Conservation (phyloP, 805 yeast species). For the Nakazawaea wickerhamii region DNA sequence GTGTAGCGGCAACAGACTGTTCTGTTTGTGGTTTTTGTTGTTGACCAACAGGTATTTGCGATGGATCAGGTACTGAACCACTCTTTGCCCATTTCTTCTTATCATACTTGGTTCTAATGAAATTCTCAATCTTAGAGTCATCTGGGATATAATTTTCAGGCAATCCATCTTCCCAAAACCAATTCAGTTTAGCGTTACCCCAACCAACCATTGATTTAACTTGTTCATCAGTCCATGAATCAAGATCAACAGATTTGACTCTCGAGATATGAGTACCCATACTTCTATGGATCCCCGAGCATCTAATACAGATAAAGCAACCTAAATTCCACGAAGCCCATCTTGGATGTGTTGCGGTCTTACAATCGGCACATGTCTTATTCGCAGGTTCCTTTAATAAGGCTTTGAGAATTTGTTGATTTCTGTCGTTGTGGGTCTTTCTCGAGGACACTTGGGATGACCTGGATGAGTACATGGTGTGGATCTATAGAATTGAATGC, state of each 20-base stretch:
- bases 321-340: conserved; percentile 99
- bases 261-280: conserved; percentile 94
- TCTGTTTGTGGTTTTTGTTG: neutral
- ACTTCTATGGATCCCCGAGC: conserved; percentile 93
- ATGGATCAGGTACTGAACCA: conserved; percentile 55
- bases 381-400: conserved; percentile 75
- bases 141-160: conserved; percentile 73
- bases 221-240: conserved; percentile 95
- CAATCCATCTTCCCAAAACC: conserved; percentile 77
- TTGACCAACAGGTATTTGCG: conserved; percentile 23
- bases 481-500: too few species aligned
- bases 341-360: conserved; percentile 82
- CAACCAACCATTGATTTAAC: conserved; percentile 73
- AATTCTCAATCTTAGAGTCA: conserved; percentile 78
- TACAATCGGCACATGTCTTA: conserved; percentile 86
- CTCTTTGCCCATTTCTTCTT: conserved; percentile 77
- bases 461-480: neutral
- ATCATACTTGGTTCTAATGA: conserved; percentile 89
- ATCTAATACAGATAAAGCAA: conserved; percentile 85
- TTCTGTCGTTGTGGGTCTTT: conserved; percentile 34
- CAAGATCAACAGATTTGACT: conserved; percentile 91
- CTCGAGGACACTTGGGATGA: conserved; percentile 8
- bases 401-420: conserved; percentile 67
- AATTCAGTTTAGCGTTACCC: conserved; percentile 80
- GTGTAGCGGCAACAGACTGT: conserved; percentile 5